Percentiles rank a stretch among this genome's conserved stretches.
These are phyloP conservation scores for Citrus glauca DNA, from an alignment of 345 rosid species.

Conservation along the genomic window DNA sequence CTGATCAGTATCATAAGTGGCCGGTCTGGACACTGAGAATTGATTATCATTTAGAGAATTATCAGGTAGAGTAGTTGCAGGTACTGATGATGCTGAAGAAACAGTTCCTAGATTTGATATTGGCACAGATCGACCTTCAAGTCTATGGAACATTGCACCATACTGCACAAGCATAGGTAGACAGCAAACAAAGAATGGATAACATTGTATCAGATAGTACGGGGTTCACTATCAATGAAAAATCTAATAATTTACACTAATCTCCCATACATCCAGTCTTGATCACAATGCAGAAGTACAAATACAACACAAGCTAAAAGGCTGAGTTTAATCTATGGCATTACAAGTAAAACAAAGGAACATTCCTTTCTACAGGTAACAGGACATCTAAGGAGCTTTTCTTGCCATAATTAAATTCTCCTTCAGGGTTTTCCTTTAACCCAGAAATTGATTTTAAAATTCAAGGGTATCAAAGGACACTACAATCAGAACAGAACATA, in stretches of 20 bases:
- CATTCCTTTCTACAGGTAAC: background rate
- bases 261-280: background rate
- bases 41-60: conserved; percentile 37
- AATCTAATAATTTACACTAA: background rate
- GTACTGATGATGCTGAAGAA: conserved; percentile 36
- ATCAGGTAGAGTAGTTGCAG: conserved; percentile 26
- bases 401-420: background rate
- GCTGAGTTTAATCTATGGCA: background rate
- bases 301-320: background rate
- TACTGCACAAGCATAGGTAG: conserved; percentile 37
- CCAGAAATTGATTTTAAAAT: background rate
- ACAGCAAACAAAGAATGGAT: conserved; percentile 10
- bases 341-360: background rate
- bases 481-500: background rate
- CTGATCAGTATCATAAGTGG: conserved; percentile 50
- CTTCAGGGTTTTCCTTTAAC: background rate
- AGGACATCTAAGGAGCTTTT: conserved; percentile 3
- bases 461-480: background rate
- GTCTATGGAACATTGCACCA: conserved; percentile 38
- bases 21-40: conserved; percentile 34
- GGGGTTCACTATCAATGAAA: background rate
- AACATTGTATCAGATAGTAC: background rate
- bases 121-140: conserved; percentile 36
- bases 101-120: conserved; percentile 35
- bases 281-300: background rate